phyloP scores from a whole-genome alignment of 106 monocot genomes.

The Acorus calamus region DNA sequence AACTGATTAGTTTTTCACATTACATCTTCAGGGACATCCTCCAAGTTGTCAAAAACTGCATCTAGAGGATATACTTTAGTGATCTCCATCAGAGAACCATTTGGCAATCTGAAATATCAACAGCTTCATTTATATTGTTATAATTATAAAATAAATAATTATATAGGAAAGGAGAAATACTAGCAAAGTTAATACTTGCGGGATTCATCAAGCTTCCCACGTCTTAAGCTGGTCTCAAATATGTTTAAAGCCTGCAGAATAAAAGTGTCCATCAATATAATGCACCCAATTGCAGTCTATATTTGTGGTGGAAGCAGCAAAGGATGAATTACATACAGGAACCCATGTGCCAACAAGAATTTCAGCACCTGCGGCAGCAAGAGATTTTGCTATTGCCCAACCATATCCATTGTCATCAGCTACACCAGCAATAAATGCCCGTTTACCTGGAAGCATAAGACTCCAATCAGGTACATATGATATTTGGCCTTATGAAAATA shows the following conservation, averaged over 20 bases:
- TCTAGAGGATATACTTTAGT: conserved; percentile 85
- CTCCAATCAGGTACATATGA: neutral
- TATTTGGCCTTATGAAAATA: no score
- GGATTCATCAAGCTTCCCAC: conserved; percentile 90
- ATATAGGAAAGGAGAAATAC: neutral
- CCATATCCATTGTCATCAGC: conserved; percentile 99
- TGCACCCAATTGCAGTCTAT: neutral
- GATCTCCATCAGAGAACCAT: conserved; percentile 91
- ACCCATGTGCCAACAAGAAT: conserved; percentile 99
- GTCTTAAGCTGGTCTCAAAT: conserved; percentile 86
- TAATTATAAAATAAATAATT: neutral
- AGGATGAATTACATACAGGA: conserved; percentile 51
- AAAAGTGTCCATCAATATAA: conserved; percentile 2
- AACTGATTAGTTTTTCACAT: neutral
- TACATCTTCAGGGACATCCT: conserved; percentile 97
- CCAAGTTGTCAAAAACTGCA: conserved; percentile 81
- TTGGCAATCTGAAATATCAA: conserved; percentile 45
- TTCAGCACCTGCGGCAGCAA: conserved; percentile 95
- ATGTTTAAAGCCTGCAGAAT: conserved; percentile 75
- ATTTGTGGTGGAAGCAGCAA: neutral
- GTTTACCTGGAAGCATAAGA: conserved; percentile 48
- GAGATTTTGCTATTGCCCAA: conserved; percentile 97
- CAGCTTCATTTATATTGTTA: neutral
- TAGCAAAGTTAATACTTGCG: conserved; percentile 33
- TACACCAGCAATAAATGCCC: conserved; percentile 95